phyloP scores from a whole-genome alignment of 1,139 yeast species.

The Kluyveromyces sp. region DNA sequence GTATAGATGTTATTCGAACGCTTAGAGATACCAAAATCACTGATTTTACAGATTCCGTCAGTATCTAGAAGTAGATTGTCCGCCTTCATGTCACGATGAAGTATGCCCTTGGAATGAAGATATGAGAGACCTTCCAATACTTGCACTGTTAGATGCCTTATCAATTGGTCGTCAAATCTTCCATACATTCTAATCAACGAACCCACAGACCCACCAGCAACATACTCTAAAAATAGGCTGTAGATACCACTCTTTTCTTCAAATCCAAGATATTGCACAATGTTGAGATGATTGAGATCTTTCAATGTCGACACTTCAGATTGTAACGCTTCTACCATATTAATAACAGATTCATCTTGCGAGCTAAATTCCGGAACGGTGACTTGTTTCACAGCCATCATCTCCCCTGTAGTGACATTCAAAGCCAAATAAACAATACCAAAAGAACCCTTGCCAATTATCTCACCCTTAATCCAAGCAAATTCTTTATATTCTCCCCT shows the following conservation, averaged over 20 bases:
- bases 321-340: conserved; percentile 71
- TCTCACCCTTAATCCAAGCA: conserved; percentile 97
- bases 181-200: conserved; percentile 80
- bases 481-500: conserved; percentile 73
- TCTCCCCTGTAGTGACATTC: conserved; percentile 94
- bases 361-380: conserved; percentile 49
- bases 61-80: conserved; percentile 83
- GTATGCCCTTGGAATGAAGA: conserved; percentile 76
- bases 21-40: conserved; percentile 95
- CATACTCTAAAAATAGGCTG: conserved; percentile 86
- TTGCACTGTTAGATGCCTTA: conserved; percentile 69
- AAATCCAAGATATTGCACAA: conserved; percentile 92
- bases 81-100: conserved; percentile 94
- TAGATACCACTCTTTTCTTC: conserved; percentile 71
- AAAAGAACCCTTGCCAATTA: conserved; percentile 94
- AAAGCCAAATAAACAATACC: conserved; percentile 92
- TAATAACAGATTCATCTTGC: conserved; percentile 40
- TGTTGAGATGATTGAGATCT: conserved; percentile 87
- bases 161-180: conserved; percentile 70
- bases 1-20: conserved; percentile 80
- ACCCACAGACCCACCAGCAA: conserved; percentile 96
- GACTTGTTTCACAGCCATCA: conserved; percentile 98
- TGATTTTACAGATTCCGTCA: conserved; percentile 92
- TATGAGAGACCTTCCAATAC: conserved; percentile 79
- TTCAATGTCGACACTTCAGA: conserved; percentile 93